phyloP scores from a whole-genome alignment of 148 eudicot species.

The Vaccinium macrocarpon region DNA sequence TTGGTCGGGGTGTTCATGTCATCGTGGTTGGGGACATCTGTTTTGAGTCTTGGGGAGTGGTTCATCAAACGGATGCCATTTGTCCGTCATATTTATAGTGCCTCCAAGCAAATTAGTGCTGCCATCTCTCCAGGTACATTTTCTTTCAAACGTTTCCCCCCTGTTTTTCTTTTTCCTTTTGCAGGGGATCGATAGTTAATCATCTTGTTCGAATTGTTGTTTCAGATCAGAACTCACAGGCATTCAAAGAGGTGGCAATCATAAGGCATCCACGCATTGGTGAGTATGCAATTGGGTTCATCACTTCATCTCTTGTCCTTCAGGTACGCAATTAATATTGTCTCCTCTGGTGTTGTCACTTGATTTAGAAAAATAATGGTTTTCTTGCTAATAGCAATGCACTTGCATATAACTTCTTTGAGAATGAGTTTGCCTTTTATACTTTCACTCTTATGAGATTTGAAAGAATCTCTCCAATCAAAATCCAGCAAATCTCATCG shows the following conservation, averaged over 20 bases:
- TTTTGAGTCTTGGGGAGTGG: conserved; percentile 44
- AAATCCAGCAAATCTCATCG: too few species aligned
- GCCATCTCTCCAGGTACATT: conserved; percentile 50
- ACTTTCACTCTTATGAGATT: background rate
- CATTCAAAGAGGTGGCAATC: conserved; percentile 46
- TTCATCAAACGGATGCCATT: conserved; percentile 43
- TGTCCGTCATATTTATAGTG: conserved; percentile 39
- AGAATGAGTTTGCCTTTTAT: background rate
- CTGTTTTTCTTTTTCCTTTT: conserved; percentile 9
- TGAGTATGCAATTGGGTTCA: conserved; percentile 38
- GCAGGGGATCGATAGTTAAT: conserved; percentile 8
- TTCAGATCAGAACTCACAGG: conserved; percentile 37
- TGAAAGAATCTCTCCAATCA: too few species aligned
- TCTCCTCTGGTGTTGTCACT: background rate
- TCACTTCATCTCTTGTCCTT: conserved; percentile 39
- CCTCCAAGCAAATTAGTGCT: conserved; percentile 46
- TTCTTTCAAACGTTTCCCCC: conserved; percentile 5
- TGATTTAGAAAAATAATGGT: background rate
- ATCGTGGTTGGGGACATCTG: conserved; percentile 45
- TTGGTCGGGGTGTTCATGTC: conserved; percentile 42
- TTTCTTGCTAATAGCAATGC: background rate
- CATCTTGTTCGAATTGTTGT: conserved; percentile 9
- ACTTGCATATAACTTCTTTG: background rate
- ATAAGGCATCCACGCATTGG: conserved; percentile 44
- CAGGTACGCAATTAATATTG: conserved; percentile 25